Percentiles rank a stretch among this genome's conserved stretches.
phyloP scores from a whole-genome alignment of 2,329 filamentous ascomycete species.

The Claviceps humidiphila region DNA sequence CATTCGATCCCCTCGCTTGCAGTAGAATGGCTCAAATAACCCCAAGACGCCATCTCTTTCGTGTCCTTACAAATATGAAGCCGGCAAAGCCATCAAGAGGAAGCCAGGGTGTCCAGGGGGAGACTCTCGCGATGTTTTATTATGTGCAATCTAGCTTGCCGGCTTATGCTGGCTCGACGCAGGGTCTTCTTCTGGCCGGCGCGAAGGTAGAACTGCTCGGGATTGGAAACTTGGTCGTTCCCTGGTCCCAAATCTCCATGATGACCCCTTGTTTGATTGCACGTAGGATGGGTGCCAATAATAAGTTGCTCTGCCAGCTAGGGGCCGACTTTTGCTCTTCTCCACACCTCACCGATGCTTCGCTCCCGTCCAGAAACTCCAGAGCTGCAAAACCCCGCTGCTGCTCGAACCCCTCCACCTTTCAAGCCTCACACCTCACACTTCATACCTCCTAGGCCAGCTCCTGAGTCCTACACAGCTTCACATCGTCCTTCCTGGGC shows the following conservation, averaged over 20 bases:
- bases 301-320: not conserved
- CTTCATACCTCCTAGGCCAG: not conserved
- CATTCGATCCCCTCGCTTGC: no score
- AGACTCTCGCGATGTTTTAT: not conserved
- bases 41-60: no score
- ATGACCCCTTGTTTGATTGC: conserved; percentile 1
- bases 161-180: not conserved
- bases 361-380: conserved; percentile 1
- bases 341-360: conserved; percentile 16
- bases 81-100: not conserved
- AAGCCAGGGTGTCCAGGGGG: not conserved
- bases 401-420: conserved; percentile 13
- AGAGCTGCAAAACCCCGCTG: conserved; percentile 14
- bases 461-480: conserved; percentile 2
- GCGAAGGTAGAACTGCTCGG: not conserved
- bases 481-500: not conserved
- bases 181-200: not conserved
- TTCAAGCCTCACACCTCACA: not conserved
- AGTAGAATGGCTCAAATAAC: no score
- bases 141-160: not conserved
- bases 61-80: not conserved
- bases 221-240: not conserved
- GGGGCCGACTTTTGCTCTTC: conserved; percentile 3
- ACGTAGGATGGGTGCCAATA: not conserved
- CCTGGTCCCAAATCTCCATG: not conserved